Evolutionary conservation across 140 eudicot species (phyloP).

Genomic region (Bidens hawaiensis): DNA sequence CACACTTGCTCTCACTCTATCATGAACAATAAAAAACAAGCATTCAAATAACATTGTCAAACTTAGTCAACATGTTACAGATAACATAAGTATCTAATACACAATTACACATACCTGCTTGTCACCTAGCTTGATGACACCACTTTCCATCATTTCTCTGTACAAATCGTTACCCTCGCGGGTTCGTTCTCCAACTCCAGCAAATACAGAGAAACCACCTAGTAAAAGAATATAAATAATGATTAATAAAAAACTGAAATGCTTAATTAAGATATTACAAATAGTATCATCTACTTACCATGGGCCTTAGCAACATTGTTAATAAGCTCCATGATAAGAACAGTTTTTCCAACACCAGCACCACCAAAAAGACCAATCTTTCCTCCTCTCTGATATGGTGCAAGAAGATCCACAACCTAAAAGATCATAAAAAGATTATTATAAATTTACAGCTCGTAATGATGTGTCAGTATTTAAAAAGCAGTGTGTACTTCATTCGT

Average conservation of each 20-base stretch:
- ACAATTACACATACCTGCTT: slow-evolving; percentile 38
- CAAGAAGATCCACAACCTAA: slow-evolving; percentile 55
- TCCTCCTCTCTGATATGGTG: slow-evolving; percentile 60
- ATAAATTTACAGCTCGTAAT: too few species aligned
- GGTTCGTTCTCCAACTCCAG: slow-evolving; percentile 62
- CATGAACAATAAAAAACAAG: background rate
- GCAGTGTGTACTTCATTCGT: background rate
- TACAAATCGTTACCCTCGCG: slow-evolving; percentile 59
- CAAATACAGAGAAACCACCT: slow-evolving; percentile 66
- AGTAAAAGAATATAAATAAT: background rate
- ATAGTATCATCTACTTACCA: slow-evolving; percentile 18
- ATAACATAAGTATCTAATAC: background rate
- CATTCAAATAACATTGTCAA: background rate
- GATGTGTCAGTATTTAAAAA: background rate
- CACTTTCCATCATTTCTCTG: slow-evolving; percentile 55
- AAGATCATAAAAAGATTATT: background rate
- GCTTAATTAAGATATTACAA: background rate
- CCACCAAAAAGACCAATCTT: slow-evolving; percentile 58
- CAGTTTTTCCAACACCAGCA: slow-evolving; percentile 59
- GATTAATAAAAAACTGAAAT: background rate
- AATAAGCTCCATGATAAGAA: slow-evolving; percentile 54
- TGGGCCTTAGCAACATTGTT: slow-evolving; percentile 59
- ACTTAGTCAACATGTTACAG: background rate
- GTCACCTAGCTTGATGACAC: too few species aligned
- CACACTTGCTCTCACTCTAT: slow-evolving; percentile 54